Conservation (phyloP, 2,329 filamentous ascomycete genomes). For the Podosphaera leucotricha region DNA sequence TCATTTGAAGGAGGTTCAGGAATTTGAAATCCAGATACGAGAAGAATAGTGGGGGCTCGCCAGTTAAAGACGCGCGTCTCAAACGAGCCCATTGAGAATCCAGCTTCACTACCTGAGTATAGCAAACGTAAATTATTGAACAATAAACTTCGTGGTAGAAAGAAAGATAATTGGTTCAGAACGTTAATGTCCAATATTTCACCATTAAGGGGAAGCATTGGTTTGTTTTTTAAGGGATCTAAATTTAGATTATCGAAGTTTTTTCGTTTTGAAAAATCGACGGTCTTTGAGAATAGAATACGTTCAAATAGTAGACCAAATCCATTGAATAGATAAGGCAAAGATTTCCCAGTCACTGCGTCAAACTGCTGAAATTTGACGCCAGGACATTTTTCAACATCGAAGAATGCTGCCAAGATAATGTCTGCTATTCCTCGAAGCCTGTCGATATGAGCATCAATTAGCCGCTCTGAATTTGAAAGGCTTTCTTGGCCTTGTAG, state of each 20-base stretch:
- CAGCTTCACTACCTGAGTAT: constrained; percentile 46
- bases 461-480: constrained; percentile 33
- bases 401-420: constrained; percentile 40
- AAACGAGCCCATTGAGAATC: constrained; percentile 58
- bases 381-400: constrained; percentile 37
- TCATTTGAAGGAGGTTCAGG: constrained; percentile 23
- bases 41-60: constrained; percentile 47
- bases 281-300: constrained; percentile 50
- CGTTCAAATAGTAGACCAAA: constrained; percentile 48
- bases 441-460: constrained; percentile 30
- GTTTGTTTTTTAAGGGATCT: constrained; percentile 9
- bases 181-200: constrained; percentile 41
- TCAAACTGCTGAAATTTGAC: constrained; percentile 39
- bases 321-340: constrained; percentile 44
- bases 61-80: constrained; percentile 56
- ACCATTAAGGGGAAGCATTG: constrained; percentile 28
- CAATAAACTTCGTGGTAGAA: constrained; percentile 38
- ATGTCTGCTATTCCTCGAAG: constrained; percentile 37
- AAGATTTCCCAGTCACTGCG: constrained; percentile 30
- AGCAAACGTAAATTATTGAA: constrained; percentile 42
- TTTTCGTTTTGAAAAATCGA: constrained; percentile 30
- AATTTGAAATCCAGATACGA: constrained; percentile 42
- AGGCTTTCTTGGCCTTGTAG: constrained; percentile 40
- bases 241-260: constrained; percentile 7
- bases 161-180: constrained; percentile 49